A percentile compares a stretch with the other conserved stretches of the same genome.
Conservation (phyloP, 139 green algal species). For the Chlamydomonas asymmetrica region DNA sequence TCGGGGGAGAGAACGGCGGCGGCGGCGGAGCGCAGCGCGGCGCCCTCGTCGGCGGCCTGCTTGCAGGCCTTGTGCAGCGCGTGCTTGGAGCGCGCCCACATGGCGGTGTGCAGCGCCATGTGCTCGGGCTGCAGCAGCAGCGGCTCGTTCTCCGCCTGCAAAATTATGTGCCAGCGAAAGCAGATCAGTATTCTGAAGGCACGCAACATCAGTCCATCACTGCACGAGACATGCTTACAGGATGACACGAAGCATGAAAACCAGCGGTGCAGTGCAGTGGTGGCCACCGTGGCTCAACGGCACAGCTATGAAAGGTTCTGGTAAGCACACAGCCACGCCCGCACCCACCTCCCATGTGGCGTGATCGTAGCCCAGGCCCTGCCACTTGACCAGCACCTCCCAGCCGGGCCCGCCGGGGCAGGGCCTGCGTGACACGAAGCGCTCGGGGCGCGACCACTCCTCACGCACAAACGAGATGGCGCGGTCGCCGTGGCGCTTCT, state of each 20-base stretch:
- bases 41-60: constrained; percentile 16
- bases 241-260: too few species aligned
- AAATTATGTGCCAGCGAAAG: too few species aligned
- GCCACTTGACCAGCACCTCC: constrained; percentile 91
- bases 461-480: constrained; percentile 36
- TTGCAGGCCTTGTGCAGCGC: constrained; percentile 45
- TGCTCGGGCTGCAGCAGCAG: constrained; percentile 53
- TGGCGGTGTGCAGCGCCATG: constrained; percentile 55
- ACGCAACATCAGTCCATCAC: neutral
- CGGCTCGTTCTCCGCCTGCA: constrained; percentile 50
- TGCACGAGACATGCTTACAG: neutral
- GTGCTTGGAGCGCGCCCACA: constrained; percentile 70
- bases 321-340: neutral
- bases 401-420: constrained; percentile 72
- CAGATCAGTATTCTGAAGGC: neutral
- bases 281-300: too few species aligned
- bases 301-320: too few species aligned
- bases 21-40: constrained; percentile 17
- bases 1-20: too few species aligned
- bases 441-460: constrained; percentile 64
- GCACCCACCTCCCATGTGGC: constrained; percentile 80
- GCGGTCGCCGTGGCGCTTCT: constrained; percentile 59
- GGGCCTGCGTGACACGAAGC: constrained; percentile 70
- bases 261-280: too few species aligned
- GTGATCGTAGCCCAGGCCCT: constrained; percentile 73